phyloP scores from a whole-genome alignment of 2,329 filamentous ascomycete genomes.

The Epichloe gansuensis region DNA sequence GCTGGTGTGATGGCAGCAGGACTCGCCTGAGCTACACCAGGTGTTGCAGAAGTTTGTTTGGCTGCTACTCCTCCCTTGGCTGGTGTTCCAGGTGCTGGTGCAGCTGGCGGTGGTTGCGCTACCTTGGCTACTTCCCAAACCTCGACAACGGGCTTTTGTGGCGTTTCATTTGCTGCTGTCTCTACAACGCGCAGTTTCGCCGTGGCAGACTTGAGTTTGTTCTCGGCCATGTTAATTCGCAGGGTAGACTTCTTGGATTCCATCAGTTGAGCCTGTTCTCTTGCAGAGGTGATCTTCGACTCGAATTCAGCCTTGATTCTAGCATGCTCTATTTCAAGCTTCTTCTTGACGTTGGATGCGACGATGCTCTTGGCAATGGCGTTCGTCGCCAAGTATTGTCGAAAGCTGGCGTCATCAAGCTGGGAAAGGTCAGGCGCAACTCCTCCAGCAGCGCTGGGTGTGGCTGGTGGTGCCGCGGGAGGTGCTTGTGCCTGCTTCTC shows the following conservation, averaged over 20 bases:
- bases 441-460: slow-evolving; percentile 24
- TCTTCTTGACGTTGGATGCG: slow-evolving; percentile 53
- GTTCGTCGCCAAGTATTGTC: slow-evolving; percentile 45
- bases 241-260: slow-evolving; percentile 62
- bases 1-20: slow-evolving; percentile 1
- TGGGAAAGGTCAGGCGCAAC: slow-evolving; percentile 31
- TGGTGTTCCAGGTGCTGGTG: slow-evolving; percentile 7
- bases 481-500: slow-evolving; percentile 8
- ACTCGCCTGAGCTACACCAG: neutral
- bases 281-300: slow-evolving; percentile 39
- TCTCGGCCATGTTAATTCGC: slow-evolving; percentile 70
- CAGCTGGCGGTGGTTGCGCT: slow-evolving; percentile 16
- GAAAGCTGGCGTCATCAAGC: slow-evolving; percentile 42
- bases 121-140: slow-evolving; percentile 74
- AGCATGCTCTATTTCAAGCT: slow-evolving; percentile 53
- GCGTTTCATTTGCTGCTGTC: slow-evolving; percentile 74
- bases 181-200: slow-evolving; percentile 71
- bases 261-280: slow-evolving; percentile 56
- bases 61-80: slow-evolving; percentile 7
- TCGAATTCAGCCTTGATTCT: slow-evolving; percentile 46
- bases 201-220: slow-evolving; percentile 47
- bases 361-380: slow-evolving; percentile 46
- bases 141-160: slow-evolving; percentile 68
- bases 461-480: slow-evolving; percentile 14
- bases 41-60: slow-evolving; percentile 11